phyloP scores from a whole-genome alignment of 2,329 filamentous ascomycete species.

The Xylaria digitata region DNA sequence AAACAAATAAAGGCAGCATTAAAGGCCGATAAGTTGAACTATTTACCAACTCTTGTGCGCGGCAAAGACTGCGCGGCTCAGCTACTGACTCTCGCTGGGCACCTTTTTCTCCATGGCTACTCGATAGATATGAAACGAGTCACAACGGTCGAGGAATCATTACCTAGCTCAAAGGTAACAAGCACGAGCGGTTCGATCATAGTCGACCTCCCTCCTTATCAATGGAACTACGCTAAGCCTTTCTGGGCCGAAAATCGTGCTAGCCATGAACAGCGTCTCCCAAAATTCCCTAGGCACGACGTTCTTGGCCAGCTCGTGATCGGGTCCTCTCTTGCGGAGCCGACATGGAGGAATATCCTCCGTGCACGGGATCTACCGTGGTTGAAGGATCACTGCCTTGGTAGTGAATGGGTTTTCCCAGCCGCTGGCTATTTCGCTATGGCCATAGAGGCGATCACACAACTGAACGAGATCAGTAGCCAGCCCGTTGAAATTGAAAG shows the following conservation, averaged over 20 bases:
- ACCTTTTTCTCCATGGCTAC: too few relatives aligned
- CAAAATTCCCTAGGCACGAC: slow-evolving; percentile 25
- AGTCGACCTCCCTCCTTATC: slow-evolving; percentile 32
- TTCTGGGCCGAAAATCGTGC: slow-evolving; percentile 30
- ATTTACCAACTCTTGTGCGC: too few relatives aligned
- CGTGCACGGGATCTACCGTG: slow-evolving; percentile 24
- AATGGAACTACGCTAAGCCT: slow-evolving; percentile 22
- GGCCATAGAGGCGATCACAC: background rate
- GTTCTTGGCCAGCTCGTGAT: slow-evolving; percentile 25
- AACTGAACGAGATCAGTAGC: background rate
- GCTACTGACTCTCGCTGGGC: too few relatives aligned
- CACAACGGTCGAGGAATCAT: background rate
- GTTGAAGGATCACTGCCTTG: slow-evolving; percentile 34
- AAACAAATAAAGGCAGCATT: too few relatives aligned
- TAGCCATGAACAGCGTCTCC: slow-evolving; percentile 26
- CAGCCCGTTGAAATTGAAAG: background rate
- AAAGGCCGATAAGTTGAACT: too few relatives aligned
- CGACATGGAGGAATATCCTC: slow-evolving; percentile 17
- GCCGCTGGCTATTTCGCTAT: too few relatives aligned
- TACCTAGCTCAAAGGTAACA: too few relatives aligned
- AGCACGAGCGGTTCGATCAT: too few relatives aligned
- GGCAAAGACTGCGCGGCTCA: too few relatives aligned
- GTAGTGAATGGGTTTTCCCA: background rate
- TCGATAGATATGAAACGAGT: slow-evolving; percentile 8
- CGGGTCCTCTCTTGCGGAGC: background rate